These are phyloP conservation scores for Kodamaea nitidulidarum DNA, from an alignment of 805 yeast species.

Conservation along the genomic window DNA sequence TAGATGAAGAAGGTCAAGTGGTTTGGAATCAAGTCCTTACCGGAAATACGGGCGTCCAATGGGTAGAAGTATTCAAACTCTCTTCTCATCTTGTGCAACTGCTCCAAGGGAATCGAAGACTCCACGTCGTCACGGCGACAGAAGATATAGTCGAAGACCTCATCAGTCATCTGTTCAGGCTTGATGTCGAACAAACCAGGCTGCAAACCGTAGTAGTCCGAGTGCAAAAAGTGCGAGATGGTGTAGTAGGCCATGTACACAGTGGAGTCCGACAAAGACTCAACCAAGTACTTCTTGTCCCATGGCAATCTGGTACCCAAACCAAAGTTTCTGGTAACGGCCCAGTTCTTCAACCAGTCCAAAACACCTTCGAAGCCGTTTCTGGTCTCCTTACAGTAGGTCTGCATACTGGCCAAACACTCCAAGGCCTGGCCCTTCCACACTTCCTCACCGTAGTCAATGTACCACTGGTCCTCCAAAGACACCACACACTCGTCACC, in stretches of 20 bases:
- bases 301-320: conserved; percentile 93
- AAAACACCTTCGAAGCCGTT: conserved; percentile 91
- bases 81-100: conserved; percentile 73
- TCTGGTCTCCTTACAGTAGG: conserved; percentile 77
- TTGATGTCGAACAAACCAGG: conserved; percentile 69
- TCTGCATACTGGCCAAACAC: conserved; percentile 70
- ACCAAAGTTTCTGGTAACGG: conserved; percentile 94
- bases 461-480: conserved; percentile 96
- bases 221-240: conserved; percentile 77
- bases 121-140: conserved; percentile 58
- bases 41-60: conserved; percentile 85
- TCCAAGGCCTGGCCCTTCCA: conserved; percentile 85
- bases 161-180: conserved; percentile 86
- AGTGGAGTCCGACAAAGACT: conserved; percentile 93
- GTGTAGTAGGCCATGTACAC: conserved; percentile 94
- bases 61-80: conserved; percentile 98
- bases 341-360: conserved; percentile 98
- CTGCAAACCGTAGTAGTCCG: conserved; percentile 77
- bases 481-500: conserved; percentile 97
- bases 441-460: conserved; percentile 90
- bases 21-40: conserved; percentile 95
- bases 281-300: conserved; percentile 92
- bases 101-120: conserved; percentile 58
- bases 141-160: conserved; percentile 89
- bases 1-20: conserved; percentile 95